Evolutionary conservation across 2,329 filamentous ascomycete genomes (phyloP).

Genomic region (Hypoxylon sp.): DNA sequence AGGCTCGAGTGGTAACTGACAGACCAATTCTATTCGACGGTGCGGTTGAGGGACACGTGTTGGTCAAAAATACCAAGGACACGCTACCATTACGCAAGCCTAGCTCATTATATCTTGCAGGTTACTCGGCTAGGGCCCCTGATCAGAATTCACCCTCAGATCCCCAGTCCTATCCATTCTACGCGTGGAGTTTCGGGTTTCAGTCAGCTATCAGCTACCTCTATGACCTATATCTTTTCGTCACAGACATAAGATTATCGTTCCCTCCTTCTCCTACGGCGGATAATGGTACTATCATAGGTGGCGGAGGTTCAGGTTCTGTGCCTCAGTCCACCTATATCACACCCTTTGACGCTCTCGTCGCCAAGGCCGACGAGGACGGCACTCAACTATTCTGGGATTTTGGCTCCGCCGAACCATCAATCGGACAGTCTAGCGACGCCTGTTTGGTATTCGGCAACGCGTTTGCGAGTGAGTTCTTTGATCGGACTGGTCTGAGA

Average conservation of each 20-base stretch:
- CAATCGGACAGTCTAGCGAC: constrained; percentile 53
- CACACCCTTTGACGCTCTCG: constrained; percentile 51
- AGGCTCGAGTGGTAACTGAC: constrained; percentile 50
- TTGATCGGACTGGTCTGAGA: constrained; percentile 60
- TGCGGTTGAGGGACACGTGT: constrained; percentile 48
- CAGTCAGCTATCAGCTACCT: constrained; percentile 23
- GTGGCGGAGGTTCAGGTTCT: constrained; percentile 52
- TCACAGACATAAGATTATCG: constrained; percentile 20
- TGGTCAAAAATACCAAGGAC: constrained; percentile 57
- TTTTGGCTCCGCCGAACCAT: constrained; percentile 49
- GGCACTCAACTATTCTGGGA: constrained; percentile 56
- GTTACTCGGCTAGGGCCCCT: constrained; percentile 51
- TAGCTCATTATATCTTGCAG: constrained; percentile 51
- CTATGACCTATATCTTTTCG: background rate
- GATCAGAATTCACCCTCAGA: constrained; percentile 42
- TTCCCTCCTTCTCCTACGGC: constrained; percentile 41
- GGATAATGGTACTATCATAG: constrained; percentile 50
- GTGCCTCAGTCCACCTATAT: constrained; percentile 49
- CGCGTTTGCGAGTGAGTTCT: constrained; percentile 70
- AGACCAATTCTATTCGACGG: constrained; percentile 46
- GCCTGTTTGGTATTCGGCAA: constrained; percentile 63
- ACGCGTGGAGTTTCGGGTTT: constrained; percentile 29
- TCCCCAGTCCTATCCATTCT: too few species aligned
- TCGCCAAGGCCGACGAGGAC: constrained; percentile 52
- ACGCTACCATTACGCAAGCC: constrained; percentile 53